Evolutionary conservation across 169 alveolate species (phyloP).

Genomic region (Plasmodium knowlesi): DNA sequence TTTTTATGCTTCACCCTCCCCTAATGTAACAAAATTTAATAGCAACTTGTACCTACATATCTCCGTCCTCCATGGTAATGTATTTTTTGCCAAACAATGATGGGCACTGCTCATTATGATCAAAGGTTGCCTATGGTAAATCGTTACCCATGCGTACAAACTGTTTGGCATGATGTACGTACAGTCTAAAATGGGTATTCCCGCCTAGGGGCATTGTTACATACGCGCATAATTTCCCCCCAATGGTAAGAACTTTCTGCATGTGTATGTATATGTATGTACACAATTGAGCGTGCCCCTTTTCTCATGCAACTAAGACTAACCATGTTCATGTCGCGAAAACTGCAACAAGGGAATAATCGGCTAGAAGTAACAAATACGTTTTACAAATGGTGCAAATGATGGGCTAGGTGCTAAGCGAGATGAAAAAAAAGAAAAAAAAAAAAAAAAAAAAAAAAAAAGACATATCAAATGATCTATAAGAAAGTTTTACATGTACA

Average conservation of each 20-base stretch:
- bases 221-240: neutral
- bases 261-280: neutral
- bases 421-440: neutral
- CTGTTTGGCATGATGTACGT: neutral
- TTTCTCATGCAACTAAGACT: neutral
- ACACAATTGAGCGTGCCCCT: neutral
- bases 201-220: neutral
- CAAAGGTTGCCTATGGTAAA: neutral
- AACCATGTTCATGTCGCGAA: neutral
- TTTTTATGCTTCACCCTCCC: neutral
- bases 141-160: neutral
- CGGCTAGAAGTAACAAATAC: neutral
- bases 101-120: neutral
- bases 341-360: neutral
- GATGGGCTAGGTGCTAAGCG: neutral
- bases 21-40: neutral
- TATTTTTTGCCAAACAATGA: neutral
- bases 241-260: neutral
- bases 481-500: neutral
- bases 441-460: neutral
- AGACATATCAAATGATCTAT: neutral
- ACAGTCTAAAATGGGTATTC: neutral
- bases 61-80: neutral
- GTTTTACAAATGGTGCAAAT: neutral
- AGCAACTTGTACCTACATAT: neutral